Base-by-base conservation (phyloP, 495 filamentous ascomycete species). In the Barbatosphaeria neglecta region DNA sequence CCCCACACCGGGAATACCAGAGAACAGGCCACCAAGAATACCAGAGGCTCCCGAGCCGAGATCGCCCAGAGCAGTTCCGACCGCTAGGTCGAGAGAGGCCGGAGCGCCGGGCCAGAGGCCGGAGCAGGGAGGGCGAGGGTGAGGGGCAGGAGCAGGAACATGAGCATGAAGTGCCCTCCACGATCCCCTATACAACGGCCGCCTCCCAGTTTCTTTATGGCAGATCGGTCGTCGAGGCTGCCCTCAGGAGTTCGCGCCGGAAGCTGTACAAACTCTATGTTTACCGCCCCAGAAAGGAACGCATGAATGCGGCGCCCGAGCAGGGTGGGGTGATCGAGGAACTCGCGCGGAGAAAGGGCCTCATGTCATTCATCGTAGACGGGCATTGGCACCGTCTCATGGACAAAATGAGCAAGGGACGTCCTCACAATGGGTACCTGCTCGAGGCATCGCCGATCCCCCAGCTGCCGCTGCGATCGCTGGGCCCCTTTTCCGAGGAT, bases 181-280 rank as follows among this genome's bases (percentile, higher is more conserved):
- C 77, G 11, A 76, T 95, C 37, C 83, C 83, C 3, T 88, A 87
- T 56, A 87, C 85, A 2, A 90, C 85, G 3, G 82, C 89, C 0
- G 84, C 89, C 31, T 92, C 89, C 1, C 83, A 93, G 49, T 97
- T 95, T 60, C 74, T 98, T 7, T 97, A 94, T 57, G 92, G 92
- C 13, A 76, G 74, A 15, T 81, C 81, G 7, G 77, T 83, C 2
- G 84, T 96, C n/a, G 78, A 83, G 45, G 85, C 90, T 6, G 90
- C 90, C 1, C 65, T 98, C 17, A 80, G 69, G 47, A 75, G 78
- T 42, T 63, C 68, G 17, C 72, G 76, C 10, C 78, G 92, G 35
- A 74, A 87, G 53, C 61, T 95, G 4, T 95, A 92, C 68, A 86
- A 83, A 44, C 71, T 98, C 7, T 94, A 96, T 61, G 63, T 89